Evolutionary conservation across 208 protist species (phyloP), one percentile per base, ranked within the genome.

Genomic region (Leishmania martiniquensis): DNA sequence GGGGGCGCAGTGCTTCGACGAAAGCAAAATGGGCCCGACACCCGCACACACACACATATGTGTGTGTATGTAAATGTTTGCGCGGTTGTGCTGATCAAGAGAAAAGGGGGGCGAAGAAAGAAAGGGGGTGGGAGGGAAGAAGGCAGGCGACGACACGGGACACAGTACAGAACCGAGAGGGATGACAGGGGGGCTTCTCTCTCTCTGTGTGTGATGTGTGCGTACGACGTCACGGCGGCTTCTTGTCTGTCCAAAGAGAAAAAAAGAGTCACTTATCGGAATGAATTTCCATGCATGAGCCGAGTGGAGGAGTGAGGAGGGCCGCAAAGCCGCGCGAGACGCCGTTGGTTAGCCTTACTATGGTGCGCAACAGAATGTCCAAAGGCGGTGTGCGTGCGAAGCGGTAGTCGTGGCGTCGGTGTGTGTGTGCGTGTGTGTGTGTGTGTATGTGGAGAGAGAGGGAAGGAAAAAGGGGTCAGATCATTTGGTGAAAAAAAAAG

Each of bases 21-120:
- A 75, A 55, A 76, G 75, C 47, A 51, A 82, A 25, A 69, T 51
- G 25, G 20, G 22, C 54, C 47, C 9, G 45, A 57, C 45, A 72
- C n/a, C 37, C 45, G 0, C 45, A 39, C 45, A 70, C 34, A 52
- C 15, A 52, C 66, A 17, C 60, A 49, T 69, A 49, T 51, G 10
- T 42, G 47, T 39, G 20, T 25, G 22, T 59, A 32, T 32, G 22
- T 32, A 60, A 2, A 13, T 62, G 12, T 37, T 25, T 62, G 57
- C 34, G 52, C n/a, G 4, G 0, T 15, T 63, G 20, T 37, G 54
- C 20, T 4, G 22, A 37, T 63, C 4, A 17, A 63, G 32, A 29
- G n/a, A 60, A 34, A 63, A 15, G 12, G 22, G 37, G 57, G 9
- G 29, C 13, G 29, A 63, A 20, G 6, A 29, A 62, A 29, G 22